phyloP scores from a whole-genome alignment of 2,329 filamentous ascomycete species.

The Neonectria magnoliae region DNA sequence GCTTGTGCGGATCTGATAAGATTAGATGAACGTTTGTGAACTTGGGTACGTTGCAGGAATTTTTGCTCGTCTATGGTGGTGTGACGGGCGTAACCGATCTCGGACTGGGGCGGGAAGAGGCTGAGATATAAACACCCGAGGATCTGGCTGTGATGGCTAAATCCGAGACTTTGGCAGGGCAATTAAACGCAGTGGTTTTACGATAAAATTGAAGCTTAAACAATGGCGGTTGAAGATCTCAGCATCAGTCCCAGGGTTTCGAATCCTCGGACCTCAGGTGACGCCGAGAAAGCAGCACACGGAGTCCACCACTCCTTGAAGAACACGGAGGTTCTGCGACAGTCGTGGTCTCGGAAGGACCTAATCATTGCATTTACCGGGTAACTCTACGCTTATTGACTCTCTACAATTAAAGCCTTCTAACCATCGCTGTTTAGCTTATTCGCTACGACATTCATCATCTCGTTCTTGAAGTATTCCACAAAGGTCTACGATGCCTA shows the following conservation, averaged over 20 bases:
- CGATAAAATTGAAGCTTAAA: background rate
- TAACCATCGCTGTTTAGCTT: conserved; percentile 30
- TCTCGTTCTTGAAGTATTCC: conserved; percentile 45
- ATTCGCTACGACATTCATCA: conserved; percentile 45
- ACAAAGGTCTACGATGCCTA: conserved; percentile 47
- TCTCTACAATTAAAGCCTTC: background rate
- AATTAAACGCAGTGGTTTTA: too few relatives aligned
- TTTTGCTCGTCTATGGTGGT: conserved; percentile 8
- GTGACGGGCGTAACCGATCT: conserved; percentile 22
- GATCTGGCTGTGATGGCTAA: background rate
- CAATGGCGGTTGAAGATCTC: conserved; percentile 23
- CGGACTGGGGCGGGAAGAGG: background rate
- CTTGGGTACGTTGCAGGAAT: background rate
- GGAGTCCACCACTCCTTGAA: background rate
- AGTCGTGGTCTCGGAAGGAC: conserved; percentile 40
- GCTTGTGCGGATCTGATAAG: conserved; percentile 36
- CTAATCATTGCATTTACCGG: conserved; percentile 39
- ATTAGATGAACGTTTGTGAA: conserved; percentile 34
- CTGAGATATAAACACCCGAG: conserved; percentile 7
- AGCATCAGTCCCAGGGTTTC: conserved; percentile 10
- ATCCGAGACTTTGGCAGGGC: background rate
- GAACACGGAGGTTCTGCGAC: conserved; percentile 35
- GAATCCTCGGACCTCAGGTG: conserved; percentile 25
- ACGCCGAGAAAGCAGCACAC: conserved; percentile 25
- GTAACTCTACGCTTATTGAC: conserved; percentile 5